A percentile compares a stretch with the other conserved stretches of the same genome.
Conservation (phyloP, 164 flowering plant species). For the Piper longum region DNA sequence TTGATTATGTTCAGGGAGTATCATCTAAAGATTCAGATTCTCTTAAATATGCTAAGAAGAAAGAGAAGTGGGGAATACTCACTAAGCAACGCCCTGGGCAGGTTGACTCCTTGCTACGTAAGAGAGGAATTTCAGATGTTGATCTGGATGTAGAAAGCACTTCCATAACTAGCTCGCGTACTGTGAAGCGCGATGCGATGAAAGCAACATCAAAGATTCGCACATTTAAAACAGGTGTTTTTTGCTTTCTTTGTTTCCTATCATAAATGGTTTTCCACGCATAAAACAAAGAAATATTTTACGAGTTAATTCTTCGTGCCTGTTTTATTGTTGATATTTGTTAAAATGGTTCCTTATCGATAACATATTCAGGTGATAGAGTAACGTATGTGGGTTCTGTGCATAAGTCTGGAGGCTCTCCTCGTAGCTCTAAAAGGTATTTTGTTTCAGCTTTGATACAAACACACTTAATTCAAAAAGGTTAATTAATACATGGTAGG, state of each 20-base stretch:
- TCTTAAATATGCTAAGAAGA: background rate
- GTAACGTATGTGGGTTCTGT: constrained; percentile 55
- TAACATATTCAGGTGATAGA: constrained; percentile 53
- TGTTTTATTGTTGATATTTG: too few relatives aligned
- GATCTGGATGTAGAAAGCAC: background rate
- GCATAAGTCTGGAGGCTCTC: constrained; percentile 25
- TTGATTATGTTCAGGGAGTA: background rate
- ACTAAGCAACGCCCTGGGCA: background rate
- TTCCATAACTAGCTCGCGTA: background rate
- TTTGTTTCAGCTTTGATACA: background rate
- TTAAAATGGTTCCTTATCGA: background rate
- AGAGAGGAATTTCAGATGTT: background rate
- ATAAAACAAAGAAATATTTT: background rate
- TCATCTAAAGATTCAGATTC: background rate
- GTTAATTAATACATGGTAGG: too few relatives aligned
- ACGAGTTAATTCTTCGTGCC: background rate
- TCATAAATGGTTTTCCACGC: background rate
- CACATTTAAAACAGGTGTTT: background rate
- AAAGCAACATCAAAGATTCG: background rate
- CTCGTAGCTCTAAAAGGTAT: constrained; percentile 36
- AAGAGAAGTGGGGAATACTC: background rate
- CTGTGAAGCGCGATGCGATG: background rate
- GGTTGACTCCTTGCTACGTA: background rate
- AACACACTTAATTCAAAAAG: background rate
- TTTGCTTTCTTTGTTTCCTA: background rate